These are phyloP conservation scores for Parmelia sp. DNA, from an alignment of 495 filamentous ascomycete species.

Conservation along the genomic window DNA sequence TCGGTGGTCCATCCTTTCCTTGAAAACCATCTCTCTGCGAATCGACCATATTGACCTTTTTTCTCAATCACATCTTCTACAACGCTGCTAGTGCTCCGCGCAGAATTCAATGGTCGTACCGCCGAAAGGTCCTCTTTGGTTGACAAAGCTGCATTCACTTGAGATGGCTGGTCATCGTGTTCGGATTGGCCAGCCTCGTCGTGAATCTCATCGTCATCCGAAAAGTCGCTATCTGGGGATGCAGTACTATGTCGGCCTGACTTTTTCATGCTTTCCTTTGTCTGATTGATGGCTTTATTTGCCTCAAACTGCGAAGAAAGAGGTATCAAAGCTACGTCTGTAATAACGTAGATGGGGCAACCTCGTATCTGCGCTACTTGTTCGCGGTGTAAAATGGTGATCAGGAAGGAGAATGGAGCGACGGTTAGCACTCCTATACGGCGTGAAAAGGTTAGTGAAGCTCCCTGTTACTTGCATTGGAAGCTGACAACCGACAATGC, in stretches of 20 bases:
- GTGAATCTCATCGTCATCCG: constrained; percentile 25
- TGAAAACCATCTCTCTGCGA: constrained; percentile 86
- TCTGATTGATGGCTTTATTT: constrained; percentile 57
- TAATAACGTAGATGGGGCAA: constrained; percentile 74
- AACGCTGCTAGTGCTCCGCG: constrained; percentile 48
- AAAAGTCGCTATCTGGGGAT: constrained; percentile 30
- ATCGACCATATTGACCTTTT: constrained; percentile 74
- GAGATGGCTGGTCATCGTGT: constrained; percentile 29
- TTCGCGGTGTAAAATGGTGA: constrained; percentile 73
- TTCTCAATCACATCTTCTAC: constrained; percentile 77
- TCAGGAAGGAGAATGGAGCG: constrained; percentile 69
- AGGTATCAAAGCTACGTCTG: constrained; percentile 81
- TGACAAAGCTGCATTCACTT: not conserved
- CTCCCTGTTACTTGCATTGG: constrained; percentile 5
- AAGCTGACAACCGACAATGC: constrained; percentile 66
- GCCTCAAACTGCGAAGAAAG: constrained; percentile 71
- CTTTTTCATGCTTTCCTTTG: constrained; percentile 43
- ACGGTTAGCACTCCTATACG: constrained; percentile 67
- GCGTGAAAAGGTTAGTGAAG: constrained; percentile 15
- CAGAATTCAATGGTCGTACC: constrained; percentile 9
- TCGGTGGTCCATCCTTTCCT: constrained; percentile 66
- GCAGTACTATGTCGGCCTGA: constrained; percentile 27
- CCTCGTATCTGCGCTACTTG: constrained; percentile 84
- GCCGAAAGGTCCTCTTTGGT: constrained; percentile 2
- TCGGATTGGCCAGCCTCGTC: constrained; percentile 30